A percentile compares a stretch with the other conserved stretches of the same genome.
phyloP scores from a whole-genome alignment of 352 stramenopile genomes.

The Pilasporangium apinafurcum region DNA sequence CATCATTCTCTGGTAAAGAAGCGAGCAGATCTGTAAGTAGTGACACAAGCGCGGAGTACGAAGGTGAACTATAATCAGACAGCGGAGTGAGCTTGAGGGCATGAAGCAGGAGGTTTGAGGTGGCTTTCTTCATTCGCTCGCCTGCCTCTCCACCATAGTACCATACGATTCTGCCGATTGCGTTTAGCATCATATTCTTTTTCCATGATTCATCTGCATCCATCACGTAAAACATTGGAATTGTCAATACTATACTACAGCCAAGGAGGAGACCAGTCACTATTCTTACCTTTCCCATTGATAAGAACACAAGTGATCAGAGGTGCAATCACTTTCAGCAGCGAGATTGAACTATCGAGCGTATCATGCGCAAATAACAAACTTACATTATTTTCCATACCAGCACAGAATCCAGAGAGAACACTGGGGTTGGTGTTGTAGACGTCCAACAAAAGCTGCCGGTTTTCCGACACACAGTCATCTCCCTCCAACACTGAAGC shows the following conservation, averaged over 20 bases:
- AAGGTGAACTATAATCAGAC: conserved; percentile 7
- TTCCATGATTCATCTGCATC: conserved; percentile 8
- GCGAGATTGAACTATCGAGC: neutral
- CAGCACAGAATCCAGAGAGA: conserved; percentile 31
- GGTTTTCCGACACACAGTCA: neutral
- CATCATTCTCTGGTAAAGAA: neutral
- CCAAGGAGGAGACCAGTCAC: neutral
- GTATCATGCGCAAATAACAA: conserved; percentile 6
- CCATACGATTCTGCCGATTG: conserved; percentile 37
- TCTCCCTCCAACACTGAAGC: conserved; percentile 3
- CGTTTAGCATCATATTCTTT: conserved; percentile 27
- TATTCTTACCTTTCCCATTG: conserved; percentile 7
- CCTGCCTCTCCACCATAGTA: conserved; percentile 2
- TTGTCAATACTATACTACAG: too few species aligned
- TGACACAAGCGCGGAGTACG: conserved; percentile 26
- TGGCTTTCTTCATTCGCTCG: neutral
- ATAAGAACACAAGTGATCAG: conserved; percentile 31
- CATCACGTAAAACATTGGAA: neutral
- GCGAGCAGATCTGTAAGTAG: conserved; percentile 33
- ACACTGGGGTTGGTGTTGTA: conserved; percentile 32
- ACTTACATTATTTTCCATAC: conserved; percentile 13
- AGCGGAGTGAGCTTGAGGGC: conserved; percentile 27
- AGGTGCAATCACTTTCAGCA: conserved; percentile 18
- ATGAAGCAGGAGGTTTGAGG: conserved; percentile 18
- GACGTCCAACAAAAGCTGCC: conserved; percentile 19